Evolutionary conservation across 805 yeast species (phyloP).

Genomic region (Monosporozyma servazzii): DNA sequence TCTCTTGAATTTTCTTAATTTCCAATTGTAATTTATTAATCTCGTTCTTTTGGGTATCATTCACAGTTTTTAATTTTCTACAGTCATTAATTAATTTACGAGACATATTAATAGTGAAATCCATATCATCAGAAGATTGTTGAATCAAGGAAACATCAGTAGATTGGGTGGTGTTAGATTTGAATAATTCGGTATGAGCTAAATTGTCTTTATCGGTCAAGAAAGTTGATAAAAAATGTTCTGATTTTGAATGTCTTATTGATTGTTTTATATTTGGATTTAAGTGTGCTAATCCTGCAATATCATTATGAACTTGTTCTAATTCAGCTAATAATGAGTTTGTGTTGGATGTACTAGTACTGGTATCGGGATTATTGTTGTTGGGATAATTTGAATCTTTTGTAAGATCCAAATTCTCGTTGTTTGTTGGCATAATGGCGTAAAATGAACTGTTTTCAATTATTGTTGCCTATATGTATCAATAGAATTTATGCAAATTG

Average conservation of each 20-base stretch:
- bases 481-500: no score
- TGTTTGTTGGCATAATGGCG: not conserved
- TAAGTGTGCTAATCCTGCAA: not conserved
- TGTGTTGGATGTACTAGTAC: not conserved
- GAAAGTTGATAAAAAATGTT: conserved; percentile 5
- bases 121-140: conserved; percentile 43
- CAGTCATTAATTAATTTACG: conserved; percentile 65
- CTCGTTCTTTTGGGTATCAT: conserved; percentile 31
- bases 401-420: not conserved
- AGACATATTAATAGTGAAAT: conserved; percentile 64
- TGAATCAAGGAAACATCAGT: conserved; percentile 21
- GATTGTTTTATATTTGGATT: not conserved
- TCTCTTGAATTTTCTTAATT: conserved; percentile 4
- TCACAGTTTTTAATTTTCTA: conserved; percentile 59
- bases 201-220: conserved; percentile 45
- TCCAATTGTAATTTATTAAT: conserved; percentile 1
- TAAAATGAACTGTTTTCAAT: not conserved
- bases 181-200: conserved; percentile 29
- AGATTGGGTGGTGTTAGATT: conserved; percentile 10
- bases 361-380: no score
- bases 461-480: no score
- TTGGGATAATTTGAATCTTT: not conserved
- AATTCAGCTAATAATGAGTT: not conserved
- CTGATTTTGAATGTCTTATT: not conserved
- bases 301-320: conserved; percentile 1